phyloP scores from a whole-genome alignment of 2,329 filamentous ascomycete species.

The Fusarium torulosum region DNA sequence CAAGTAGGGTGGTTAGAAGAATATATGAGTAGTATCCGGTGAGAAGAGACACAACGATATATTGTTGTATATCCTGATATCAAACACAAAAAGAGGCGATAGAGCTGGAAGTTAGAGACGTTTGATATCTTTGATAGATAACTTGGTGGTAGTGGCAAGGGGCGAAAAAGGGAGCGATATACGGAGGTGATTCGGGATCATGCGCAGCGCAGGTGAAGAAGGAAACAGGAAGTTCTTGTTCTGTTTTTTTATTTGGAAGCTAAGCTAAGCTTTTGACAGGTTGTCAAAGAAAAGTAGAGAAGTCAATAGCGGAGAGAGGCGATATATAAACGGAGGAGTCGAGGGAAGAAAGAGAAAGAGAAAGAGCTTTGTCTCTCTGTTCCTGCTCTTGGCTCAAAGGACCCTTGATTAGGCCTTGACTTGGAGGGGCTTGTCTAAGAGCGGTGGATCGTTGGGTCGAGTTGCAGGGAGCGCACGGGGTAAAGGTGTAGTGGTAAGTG shows the following conservation, averaged over 20 bases:
- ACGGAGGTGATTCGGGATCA: constrained; percentile 37
- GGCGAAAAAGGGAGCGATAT: constrained; percentile 39
- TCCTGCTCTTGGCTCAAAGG: constrained; percentile 35
- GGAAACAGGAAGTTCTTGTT: constrained; percentile 36
- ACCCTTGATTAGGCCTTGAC: constrained; percentile 45
- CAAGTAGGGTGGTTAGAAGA: constrained; percentile 13
- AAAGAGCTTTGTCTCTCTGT: constrained; percentile 19
- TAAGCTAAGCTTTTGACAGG: constrained; percentile 45
- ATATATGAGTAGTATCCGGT: background rate
- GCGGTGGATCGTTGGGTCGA: constrained; percentile 50
- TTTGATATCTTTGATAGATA: constrained; percentile 18
- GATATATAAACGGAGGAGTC: constrained; percentile 20
- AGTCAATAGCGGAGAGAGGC: constrained; percentile 15
- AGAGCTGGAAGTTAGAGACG: constrained; percentile 7
- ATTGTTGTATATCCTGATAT: constrained; percentile 4
- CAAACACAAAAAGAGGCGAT: constrained; percentile 4
- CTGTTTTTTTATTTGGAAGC: constrained; percentile 45
- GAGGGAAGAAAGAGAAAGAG: background rate
- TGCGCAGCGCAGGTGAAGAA: constrained; percentile 35
- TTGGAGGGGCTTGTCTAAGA: constrained; percentile 47
- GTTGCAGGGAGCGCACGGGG: constrained; percentile 46
- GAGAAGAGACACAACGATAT: background rate
- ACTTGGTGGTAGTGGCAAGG: constrained; percentile 36
- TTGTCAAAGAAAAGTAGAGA: constrained; percentile 28
- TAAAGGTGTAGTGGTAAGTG: constrained; percentile 40